Conservation (phyloP, 2,329 filamentous ascomycete species). For the Nothophoma quercina region DNA sequence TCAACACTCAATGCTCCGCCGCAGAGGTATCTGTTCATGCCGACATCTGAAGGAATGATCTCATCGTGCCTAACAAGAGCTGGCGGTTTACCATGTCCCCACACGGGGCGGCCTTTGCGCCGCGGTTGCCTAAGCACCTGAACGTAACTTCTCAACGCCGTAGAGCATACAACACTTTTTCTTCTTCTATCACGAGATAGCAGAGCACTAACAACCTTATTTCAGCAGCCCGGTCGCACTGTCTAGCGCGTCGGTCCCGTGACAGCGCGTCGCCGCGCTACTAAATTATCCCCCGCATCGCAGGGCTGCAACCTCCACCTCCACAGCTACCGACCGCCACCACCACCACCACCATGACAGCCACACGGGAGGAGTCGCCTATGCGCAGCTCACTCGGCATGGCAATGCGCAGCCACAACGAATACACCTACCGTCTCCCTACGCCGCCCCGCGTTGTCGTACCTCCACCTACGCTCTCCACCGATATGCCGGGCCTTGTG, state of each 20-base stretch:
- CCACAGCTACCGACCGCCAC: neutral
- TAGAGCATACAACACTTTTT: neutral
- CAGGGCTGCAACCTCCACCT: neutral
- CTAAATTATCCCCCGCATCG: constrained; percentile 9
- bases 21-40: neutral
- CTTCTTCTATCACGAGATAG: neutral
- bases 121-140: constrained; percentile 10
- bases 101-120: neutral
- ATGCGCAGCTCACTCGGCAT: constrained; percentile 39
- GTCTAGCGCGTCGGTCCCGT: constrained; percentile 7
- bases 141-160: neutral
- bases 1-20: neutral
- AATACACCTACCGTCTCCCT: constrained; percentile 57
- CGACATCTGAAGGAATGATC: neutral
- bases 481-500: constrained; percentile 50
- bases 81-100: constrained; percentile 1
- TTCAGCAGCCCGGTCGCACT: neutral
- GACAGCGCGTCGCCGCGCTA: constrained; percentile 17
- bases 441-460: constrained; percentile 59
- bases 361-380: constrained; percentile 35
- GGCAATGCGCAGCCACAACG: constrained; percentile 41
- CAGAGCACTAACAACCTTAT: neutral
- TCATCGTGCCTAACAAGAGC: neutral
- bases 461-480: constrained; percentile 54
- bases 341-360: constrained; percentile 22